Percentiles rank a stretch among this genome's conserved stretches.
phyloP scores from a whole-genome alignment of 78 protist genomes.

The Dictyostelium capitatum region DNA sequence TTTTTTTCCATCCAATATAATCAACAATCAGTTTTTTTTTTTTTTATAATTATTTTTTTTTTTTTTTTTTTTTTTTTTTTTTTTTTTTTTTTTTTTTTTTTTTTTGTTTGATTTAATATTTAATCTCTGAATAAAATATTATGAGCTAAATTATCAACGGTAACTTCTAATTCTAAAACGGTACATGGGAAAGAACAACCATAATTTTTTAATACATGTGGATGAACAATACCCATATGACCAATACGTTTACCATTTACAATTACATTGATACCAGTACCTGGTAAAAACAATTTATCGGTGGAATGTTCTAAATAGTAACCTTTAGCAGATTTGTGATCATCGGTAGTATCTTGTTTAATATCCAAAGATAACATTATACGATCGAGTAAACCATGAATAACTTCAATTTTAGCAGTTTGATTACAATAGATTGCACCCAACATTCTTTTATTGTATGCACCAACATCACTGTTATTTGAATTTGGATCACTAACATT shows the following conservation, averaged over 20 bases:
- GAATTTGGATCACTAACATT: constrained; percentile 44
- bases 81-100: not conserved
- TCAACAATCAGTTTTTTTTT: no score
- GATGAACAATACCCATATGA: constrained; percentile 93
- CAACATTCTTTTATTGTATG: constrained; percentile 89
- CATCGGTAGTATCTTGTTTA: constrained; percentile 17
- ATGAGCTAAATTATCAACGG: constrained; percentile 45
- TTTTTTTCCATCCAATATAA: no score
- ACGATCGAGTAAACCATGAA: constrained; percentile 93
- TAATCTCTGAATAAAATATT: constrained; percentile 28
- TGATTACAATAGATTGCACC: constrained; percentile 75
- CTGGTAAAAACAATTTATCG: constrained; percentile 88
- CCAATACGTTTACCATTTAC: constrained; percentile 88
- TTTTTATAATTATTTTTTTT: not conserved
- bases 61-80: not conserved
- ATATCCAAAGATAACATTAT: constrained; percentile 71
- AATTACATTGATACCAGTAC: constrained; percentile 80
- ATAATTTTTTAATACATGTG: constrained; percentile 87
- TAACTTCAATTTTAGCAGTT: constrained; percentile 86
- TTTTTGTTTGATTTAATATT: not conserved
- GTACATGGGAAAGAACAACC: constrained; percentile 84
- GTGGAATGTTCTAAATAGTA: constrained; percentile 10
- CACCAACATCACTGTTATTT: constrained; percentile 88
- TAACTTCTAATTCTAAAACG: constrained; percentile 74
- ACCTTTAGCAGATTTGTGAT: constrained; percentile 8